Conservation (phyloP, 345 rosid species). For the Eucalyptus lansdowneana region DNA sequence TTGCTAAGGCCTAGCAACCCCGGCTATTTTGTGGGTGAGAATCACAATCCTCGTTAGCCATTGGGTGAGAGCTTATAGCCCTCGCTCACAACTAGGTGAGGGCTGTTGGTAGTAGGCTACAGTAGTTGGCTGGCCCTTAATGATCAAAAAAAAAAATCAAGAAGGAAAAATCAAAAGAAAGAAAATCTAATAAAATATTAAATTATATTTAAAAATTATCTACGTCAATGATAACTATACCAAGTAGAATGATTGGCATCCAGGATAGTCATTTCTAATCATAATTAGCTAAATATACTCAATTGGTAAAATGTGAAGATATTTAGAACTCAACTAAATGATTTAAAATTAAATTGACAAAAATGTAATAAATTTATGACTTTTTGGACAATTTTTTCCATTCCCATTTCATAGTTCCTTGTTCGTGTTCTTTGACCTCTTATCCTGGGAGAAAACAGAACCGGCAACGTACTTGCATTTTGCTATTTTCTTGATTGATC, state of each 20-base stretch:
- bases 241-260: rapidly evolving
- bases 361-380: too few relatives aligned
- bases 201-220: too few relatives aligned
- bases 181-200: too few relatives aligned
- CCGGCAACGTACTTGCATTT: not conserved
- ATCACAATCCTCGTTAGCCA: rapidly evolving
- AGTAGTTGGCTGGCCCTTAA: rapidly evolving
- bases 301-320: too few relatives aligned
- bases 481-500: not conserved
- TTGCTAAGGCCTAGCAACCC: rapidly evolving
- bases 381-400: not conserved
- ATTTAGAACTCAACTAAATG: not conserved
- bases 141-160: too few relatives aligned
- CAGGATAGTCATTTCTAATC: rapidly evolving
- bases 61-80: too few relatives aligned
- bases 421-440: not conserved
- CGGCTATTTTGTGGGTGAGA: rapidly evolving
- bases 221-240: rapidly evolving
- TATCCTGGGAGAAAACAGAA: not conserved
- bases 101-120: rapidly evolving
- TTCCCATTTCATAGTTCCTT: not conserved
- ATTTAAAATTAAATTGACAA: too few relatives aligned
- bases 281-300: too few relatives aligned
- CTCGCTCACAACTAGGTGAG: too few relatives aligned
- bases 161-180: too few relatives aligned